phyloP scores from a whole-genome alignment of 768 basidiomycete species.

The Boletellus emodensis region DNA sequence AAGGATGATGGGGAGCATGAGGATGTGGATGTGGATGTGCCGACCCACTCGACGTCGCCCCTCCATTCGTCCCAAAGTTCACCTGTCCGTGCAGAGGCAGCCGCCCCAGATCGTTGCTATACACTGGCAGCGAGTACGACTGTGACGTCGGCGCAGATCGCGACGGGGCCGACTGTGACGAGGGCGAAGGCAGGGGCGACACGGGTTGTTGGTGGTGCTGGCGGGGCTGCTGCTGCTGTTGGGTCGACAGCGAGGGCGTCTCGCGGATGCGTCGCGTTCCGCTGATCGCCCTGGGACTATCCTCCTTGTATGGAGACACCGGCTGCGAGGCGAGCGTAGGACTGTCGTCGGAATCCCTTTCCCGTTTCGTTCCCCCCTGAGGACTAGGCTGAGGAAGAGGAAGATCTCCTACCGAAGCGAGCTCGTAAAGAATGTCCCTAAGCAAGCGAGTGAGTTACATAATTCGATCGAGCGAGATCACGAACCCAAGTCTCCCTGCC shows the following conservation, averaged over 20 bases:
- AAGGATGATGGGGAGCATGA: too few species aligned
- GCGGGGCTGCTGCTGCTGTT: conserved; percentile 4
- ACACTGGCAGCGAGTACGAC: conserved; percentile 46
- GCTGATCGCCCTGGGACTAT: conserved; percentile 25
- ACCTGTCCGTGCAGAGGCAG: conserved; percentile 42
- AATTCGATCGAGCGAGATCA: not conserved
- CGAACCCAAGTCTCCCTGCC: conserved; percentile 47
- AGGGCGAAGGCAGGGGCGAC: not conserved
- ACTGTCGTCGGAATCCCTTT: conserved; percentile 51
- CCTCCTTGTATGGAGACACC: conserved; percentile 8
- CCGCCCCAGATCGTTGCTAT: conserved; percentile 54
- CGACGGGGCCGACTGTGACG: conserved; percentile 7
- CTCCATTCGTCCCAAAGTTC: conserved; percentile 6
- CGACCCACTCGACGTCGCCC: conserved; percentile 3
- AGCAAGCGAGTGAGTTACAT: not conserved
- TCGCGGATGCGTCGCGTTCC: conserved; percentile 35
- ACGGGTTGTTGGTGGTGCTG: conserved; percentile 1
- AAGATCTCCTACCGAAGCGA: conserved; percentile 67
- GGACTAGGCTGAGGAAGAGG: conserved; percentile 60
- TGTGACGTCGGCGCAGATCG: conserved; percentile 1
- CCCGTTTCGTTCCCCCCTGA: conserved; percentile 53
- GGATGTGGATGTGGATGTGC: not conserved
- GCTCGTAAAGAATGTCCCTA: conserved; percentile 72
- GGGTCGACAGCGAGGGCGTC: not conserved
- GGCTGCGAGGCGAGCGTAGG: conserved; percentile 23